Evolutionary conservation across 2,329 filamentous ascomycete species (phyloP).

Genomic region (Phialemoniopsis sp.): DNA sequence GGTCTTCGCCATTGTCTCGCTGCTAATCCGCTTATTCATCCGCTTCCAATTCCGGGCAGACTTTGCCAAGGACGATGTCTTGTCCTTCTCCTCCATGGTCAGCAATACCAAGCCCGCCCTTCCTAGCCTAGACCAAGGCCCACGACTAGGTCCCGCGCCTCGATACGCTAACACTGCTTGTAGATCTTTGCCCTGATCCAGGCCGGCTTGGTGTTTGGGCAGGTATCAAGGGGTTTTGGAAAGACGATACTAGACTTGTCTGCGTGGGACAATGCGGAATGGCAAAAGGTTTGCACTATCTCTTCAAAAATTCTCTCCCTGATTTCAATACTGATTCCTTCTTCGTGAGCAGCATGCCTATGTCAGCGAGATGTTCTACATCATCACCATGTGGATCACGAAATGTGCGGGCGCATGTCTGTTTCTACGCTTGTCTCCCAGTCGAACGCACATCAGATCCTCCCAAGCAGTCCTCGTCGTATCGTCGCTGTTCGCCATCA

Average conservation of each 20-base stretch:
- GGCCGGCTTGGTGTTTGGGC: constrained; percentile 27
- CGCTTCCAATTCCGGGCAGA: constrained; percentile 20
- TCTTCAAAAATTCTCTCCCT: background rate
- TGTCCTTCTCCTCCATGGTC: constrained; percentile 22
- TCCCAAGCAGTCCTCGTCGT: constrained; percentile 26
- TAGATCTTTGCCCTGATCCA: constrained; percentile 29
- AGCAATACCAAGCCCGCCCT: constrained; percentile 7
- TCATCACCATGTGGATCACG: constrained; percentile 33
- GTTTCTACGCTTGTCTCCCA: constrained; percentile 37
- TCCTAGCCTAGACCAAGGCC: no score
- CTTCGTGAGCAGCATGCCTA: constrained; percentile 23
- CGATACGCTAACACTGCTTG: no score
- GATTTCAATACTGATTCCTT: background rate
- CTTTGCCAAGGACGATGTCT: constrained; percentile 26
- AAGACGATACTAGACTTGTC: constrained; percentile 20
- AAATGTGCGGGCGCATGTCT: constrained; percentile 37
- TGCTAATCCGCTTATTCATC: constrained; percentile 32
- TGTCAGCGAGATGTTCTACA: constrained; percentile 34
- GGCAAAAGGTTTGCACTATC: constrained; percentile 26
- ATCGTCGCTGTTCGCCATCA: constrained; percentile 29
- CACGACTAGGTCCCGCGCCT: no score
- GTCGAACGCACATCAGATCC: constrained; percentile 28
- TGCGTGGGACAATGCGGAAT: constrained; percentile 9
- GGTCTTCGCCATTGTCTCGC: constrained; percentile 28
- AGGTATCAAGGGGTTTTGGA: constrained; percentile 32